These are phyloP conservation scores for Clonostachys rosea DNA, from an alignment of 2,329 filamentous ascomycete species.

Conservation along the genomic window DNA sequence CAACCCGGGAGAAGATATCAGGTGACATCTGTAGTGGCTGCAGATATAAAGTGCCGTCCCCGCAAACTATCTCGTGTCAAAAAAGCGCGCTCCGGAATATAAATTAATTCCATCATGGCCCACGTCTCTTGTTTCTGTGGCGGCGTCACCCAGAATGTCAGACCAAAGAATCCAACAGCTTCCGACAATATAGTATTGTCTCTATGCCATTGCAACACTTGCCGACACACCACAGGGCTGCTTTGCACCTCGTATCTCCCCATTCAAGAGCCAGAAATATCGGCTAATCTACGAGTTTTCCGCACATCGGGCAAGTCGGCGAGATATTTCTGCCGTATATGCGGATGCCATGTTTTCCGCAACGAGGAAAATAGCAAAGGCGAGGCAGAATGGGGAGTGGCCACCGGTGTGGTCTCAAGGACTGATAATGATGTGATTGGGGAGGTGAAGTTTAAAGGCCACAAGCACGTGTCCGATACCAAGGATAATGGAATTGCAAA, in stretches of 20 bases:
- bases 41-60: too few species aligned
- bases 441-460: conserved; percentile 2
- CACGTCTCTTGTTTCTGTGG: conserved; percentile 16
- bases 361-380: background rate
- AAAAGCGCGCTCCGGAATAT: too few species aligned
- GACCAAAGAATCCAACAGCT: background rate
- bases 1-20: too few species aligned
- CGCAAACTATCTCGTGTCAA: too few species aligned
- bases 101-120: too few species aligned
- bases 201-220: conserved; percentile 24
- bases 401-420: conserved; percentile 25
- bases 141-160: conserved; percentile 11
- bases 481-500: conserved; percentile 27
- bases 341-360: conserved; percentile 1
- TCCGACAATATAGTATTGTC: background rate
- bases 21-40: too few species aligned
- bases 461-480: conserved; percentile 20
- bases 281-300: conserved; percentile 6
- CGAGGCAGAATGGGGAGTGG: conserved; percentile 21
- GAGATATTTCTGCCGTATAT: conserved; percentile 1
- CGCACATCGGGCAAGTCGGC: background rate
- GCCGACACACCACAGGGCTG: conserved; percentile 23
- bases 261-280: conserved; percentile 10
- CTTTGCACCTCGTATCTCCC: conserved; percentile 30
- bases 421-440: background rate